Percentiles rank a stretch among this genome's conserved stretches.
Conservation (phyloP, 2,329 filamentous ascomycete genomes). For the Samsoniella hepiali region DNA sequence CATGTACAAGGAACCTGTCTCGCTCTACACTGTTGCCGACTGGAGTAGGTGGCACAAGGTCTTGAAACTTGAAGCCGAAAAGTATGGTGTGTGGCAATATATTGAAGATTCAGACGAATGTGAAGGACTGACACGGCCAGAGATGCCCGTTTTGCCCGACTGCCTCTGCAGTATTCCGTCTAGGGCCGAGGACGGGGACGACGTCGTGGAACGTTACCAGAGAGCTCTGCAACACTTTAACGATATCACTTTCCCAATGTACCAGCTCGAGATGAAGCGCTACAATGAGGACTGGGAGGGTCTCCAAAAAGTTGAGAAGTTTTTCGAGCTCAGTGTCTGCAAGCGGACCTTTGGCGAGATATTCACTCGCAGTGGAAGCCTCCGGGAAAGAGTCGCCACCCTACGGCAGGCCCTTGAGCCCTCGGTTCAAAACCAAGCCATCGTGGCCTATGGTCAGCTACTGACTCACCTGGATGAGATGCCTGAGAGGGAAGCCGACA, state of each 20-base stretch:
- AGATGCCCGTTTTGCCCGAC: neutral
- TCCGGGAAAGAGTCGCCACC: neutral
- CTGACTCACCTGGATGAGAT: neutral
- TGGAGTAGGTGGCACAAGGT: neutral
- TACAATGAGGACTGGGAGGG: neutral
- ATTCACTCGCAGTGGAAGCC: neutral
- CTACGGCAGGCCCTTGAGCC: neutral
- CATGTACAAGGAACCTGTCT: neutral
- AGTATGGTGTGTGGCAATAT: neutral
- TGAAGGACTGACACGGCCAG: neutral
- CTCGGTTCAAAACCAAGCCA: neutral
- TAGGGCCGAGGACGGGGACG: neutral
- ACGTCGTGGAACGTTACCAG: neutral
- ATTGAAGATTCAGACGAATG: neutral
- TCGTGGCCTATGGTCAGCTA: neutral
- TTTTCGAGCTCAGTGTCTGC: neutral
- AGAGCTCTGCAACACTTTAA: neutral
- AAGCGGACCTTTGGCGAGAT: neutral
- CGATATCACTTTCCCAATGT: neutral
- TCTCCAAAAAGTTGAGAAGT: neutral
- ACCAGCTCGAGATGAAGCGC: neutral
- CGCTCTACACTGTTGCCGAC: neutral
- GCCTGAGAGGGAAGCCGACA: neutral
- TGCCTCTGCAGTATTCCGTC: neutral
- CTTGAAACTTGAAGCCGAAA: neutral